A percentile compares a stretch with the other conserved stretches of the same genome.
Evolutionary conservation across 768 basidiomycete species (phyloP).

Genomic region (Rossbeevera mucosa): DNA sequence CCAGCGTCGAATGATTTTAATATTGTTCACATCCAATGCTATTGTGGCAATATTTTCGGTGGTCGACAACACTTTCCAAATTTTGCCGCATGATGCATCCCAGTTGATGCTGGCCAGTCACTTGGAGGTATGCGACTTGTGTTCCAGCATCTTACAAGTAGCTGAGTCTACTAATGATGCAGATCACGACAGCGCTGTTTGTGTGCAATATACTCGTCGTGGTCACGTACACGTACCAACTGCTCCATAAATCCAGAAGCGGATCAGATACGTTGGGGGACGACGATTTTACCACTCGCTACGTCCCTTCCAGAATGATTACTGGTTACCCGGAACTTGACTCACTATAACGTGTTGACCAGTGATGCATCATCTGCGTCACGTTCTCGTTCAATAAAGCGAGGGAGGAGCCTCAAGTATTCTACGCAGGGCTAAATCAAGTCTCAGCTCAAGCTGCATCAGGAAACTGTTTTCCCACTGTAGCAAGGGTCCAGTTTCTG

Average conservation of each 20-base stretch:
- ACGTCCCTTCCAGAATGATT: no score
- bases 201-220: constrained; percentile 15
- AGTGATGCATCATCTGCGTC: no score
- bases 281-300: constrained; percentile 17
- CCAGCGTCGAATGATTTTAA: constrained; percentile 18
- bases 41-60: constrained; percentile 6
- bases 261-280: not conserved
- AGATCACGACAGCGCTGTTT: constrained; percentile 1
- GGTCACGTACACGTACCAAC: constrained; percentile 10
- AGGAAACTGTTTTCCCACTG: no score
- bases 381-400: no score
- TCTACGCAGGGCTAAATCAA: not conserved
- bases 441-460: not conserved
- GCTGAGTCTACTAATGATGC: no score
- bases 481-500: no score
- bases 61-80: not conserved
- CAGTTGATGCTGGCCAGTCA: not conserved
- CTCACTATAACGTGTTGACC: no score
- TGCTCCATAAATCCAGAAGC: not conserved
- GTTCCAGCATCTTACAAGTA: no score
- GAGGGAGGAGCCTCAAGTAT: no score
- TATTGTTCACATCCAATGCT: constrained; percentile 9
- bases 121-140: not conserved
- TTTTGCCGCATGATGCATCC: not conserved
- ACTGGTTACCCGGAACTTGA: no score